phyloP scores from a whole-genome alignment of 495 filamentous ascomycete genomes.

The Talaromyces stipitatus region DNA sequence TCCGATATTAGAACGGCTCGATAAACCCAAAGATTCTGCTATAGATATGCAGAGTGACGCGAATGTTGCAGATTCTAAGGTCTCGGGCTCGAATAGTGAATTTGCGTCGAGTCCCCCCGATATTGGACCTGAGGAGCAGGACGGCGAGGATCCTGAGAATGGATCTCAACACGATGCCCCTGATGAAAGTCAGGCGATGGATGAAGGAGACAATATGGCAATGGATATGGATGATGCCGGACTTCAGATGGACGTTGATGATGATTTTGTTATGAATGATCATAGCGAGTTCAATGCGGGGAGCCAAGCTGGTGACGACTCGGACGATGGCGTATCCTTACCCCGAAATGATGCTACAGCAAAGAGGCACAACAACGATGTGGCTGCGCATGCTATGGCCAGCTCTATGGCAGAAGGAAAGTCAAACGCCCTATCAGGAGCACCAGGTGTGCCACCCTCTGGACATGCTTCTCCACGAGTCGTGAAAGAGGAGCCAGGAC shows the following conservation, averaged over 20 bases:
- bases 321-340: background rate
- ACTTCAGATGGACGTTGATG: background rate
- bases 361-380: background rate
- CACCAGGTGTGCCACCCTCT: background rate
- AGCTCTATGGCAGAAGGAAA: background rate
- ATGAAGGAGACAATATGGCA: background rate
- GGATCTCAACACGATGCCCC: background rate
- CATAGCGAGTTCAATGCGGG: background rate
- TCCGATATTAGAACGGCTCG: background rate
- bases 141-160: background rate
- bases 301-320: background rate
- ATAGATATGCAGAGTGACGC: background rate
- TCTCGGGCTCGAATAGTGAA: background rate
- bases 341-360: background rate
- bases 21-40: background rate
- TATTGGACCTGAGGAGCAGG: background rate
- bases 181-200: background rate
- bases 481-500: background rate
- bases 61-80: constrained; percentile 4
- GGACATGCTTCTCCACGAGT: background rate
- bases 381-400: background rate
- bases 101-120: constrained; percentile 19
- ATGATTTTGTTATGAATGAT: background rate
- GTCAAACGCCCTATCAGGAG: background rate
- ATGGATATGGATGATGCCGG: background rate